A percentile compares a stretch with the other conserved stretches of the same genome.
phyloP scores from a whole-genome alignment of 805 yeast species.

The Candida xiaguanensis region DNA sequence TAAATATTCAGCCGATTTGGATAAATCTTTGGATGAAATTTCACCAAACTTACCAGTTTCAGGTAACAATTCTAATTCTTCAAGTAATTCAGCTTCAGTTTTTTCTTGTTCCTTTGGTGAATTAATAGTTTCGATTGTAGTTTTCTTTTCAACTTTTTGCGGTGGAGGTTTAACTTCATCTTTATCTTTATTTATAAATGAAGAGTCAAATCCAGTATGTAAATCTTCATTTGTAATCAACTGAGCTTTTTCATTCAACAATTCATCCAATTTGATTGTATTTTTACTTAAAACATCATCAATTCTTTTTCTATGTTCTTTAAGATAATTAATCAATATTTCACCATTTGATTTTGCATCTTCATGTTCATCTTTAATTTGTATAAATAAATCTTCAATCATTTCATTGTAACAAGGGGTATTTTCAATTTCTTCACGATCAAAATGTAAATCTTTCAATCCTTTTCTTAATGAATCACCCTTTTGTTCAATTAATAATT shows the following conservation, averaged over 20 bases:
- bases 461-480: slow-evolving; percentile 46
- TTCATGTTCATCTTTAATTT: slow-evolving; percentile 59
- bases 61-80: slow-evolving; percentile 53
- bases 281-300: slow-evolving; percentile 63
- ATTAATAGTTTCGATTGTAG: slow-evolving; percentile 26
- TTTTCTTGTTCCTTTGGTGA: slow-evolving; percentile 1
- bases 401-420: slow-evolving; percentile 79
- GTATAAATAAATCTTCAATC: slow-evolving; percentile 87
- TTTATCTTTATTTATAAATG: slow-evolving; percentile 64
- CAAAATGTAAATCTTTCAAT: slow-evolving; percentile 34
- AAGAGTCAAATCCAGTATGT: slow-evolving; percentile 86
- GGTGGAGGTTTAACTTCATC: slow-evolving; percentile 5
- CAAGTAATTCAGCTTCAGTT: slow-evolving; percentile 30
- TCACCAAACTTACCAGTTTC: slow-evolving; percentile 65
- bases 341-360: slow-evolving; percentile 40
- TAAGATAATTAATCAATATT: slow-evolving; percentile 34
- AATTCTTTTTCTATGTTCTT: slow-evolving; percentile 68
- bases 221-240: slow-evolving; percentile 89
- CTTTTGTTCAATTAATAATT: slow-evolving; percentile 28
- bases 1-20: slow-evolving; percentile 50
- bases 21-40: slow-evolving; percentile 47
- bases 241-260: slow-evolving; percentile 64
- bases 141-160: slow-evolving; percentile 19
- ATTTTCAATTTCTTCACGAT: slow-evolving; percentile 34
- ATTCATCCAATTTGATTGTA: slow-evolving; percentile 58